phyloP scores from a whole-genome alignment of 495 filamentous ascomycete species.

The Penicillium silybi region DNA sequence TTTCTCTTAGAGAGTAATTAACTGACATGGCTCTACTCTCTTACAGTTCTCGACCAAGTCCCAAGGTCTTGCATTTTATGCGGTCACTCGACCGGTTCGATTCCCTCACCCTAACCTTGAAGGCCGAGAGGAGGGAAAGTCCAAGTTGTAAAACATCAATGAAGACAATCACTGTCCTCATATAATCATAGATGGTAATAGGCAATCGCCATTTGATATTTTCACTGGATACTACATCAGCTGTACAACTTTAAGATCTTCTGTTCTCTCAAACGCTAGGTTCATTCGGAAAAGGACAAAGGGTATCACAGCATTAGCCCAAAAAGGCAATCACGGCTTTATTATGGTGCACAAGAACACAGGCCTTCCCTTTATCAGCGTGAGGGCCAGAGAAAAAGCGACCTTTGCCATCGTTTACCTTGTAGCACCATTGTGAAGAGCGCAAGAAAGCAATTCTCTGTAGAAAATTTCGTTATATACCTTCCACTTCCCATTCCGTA shows the following conservation, averaged over 20 bases:
- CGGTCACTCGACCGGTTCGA: conserved; percentile 26
- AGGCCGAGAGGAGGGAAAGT: conserved; percentile 22
- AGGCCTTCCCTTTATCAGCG: neutral
- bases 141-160: conserved; percentile 6
- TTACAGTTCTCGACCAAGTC: conserved; percentile 35
- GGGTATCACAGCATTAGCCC: neutral
- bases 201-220: no score
- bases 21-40: conserved; percentile 5
- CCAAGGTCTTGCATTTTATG: conserved; percentile 27
- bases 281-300: no score
- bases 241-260: no score
- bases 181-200: no score
- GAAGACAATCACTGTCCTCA: no score
- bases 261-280: no score
- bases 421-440: conserved; percentile 22
- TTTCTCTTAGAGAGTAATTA: neutral
- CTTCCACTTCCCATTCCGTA: no score
- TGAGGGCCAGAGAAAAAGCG: conserved; percentile 2
- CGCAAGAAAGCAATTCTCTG: no score
- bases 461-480: no score
- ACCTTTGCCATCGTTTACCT: conserved; percentile 15
- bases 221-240: no score
- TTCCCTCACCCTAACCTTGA: conserved; percentile 24
- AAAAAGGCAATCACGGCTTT: conserved; percentile 6
- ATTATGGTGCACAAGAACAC: neutral